A percentile compares a stretch with the other conserved stretches of the same genome.
These are phyloP conservation scores for Cystoisospora suis DNA, from an alignment of 169 alveolate species.

Conservation along the genomic window DNA sequence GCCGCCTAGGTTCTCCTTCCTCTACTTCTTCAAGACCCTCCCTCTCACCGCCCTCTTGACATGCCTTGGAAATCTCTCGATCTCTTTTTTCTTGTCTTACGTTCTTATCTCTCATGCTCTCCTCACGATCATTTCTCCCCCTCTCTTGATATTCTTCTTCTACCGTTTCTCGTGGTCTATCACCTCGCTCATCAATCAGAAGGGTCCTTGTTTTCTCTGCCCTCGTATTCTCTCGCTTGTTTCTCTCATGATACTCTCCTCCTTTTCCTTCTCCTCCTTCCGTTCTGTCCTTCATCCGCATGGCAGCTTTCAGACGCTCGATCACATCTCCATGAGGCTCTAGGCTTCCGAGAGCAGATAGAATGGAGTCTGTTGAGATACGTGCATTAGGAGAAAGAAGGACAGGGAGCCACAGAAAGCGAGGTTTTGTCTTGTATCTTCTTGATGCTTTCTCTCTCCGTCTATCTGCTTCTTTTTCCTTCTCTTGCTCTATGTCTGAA, in stretches of 20 bases:
- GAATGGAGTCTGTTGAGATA: background rate
- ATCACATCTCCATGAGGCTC: background rate
- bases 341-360: background rate
- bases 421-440: background rate
- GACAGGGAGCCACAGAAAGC: background rate
- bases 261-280: background rate
- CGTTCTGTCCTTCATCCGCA: background rate
- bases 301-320: background rate
- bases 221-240: too few species aligned
- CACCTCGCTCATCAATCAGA: too few species aligned
- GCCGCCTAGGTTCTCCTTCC: too few species aligned
- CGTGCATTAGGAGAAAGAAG: background rate
- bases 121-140: too few species aligned
- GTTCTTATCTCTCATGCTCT: too few species aligned
- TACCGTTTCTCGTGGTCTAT: too few species aligned
- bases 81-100: too few species aligned
- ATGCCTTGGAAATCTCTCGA: too few species aligned
- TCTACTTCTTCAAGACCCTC: too few species aligned
- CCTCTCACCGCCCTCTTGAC: too few species aligned
- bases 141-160: too few species aligned
- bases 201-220: too few species aligned
- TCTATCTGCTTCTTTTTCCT: background rate
- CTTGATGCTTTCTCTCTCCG: background rate
- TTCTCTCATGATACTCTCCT: background rate
- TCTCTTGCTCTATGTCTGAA: background rate